Evolutionary conservation across 441 rosid genomes (phyloP), one percentile per base, ranked within the genome.

Genomic region (Brassica balearica): DNA sequence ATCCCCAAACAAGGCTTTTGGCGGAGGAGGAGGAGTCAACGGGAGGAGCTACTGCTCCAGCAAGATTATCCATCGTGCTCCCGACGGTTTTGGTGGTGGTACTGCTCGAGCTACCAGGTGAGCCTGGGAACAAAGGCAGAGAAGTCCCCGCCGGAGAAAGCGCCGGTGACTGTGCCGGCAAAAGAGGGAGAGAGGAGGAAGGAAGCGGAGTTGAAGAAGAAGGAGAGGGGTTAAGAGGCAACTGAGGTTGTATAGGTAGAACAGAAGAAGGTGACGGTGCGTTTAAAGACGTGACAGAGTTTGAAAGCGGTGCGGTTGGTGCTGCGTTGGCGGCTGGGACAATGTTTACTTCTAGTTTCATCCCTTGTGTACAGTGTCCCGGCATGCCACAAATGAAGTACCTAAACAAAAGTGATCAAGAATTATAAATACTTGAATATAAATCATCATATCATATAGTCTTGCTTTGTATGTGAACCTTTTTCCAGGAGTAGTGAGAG

Each of bases 321-420:
- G 76, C 72, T 9, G 87, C 36, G 69, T 62, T 67, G 65, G 91
- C 66, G 14, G 84, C 53, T 2, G 84, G 84, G 14, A 83, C 71
- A 11, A 86, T 79, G 82, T 87, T 82, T 27, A 88, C 79, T 68
- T 89, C 88, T 2, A 92, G 69, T 83, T 91, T 89, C 97, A 91
- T 92, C 25, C 97, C 96, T 60, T 41, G 77, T 53, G 17, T 27
- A 77, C 97, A 92, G 25, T 92, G 96, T 75, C 97, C 97, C 0
- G 82, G 61, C 56, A 77, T 79, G 29, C 90, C 89, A 64, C 97
- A 38, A 79, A 38, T 38, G 46, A 38, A 38, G 46, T 38, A 38
- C 46, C 46, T 38, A 38, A 38, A 38, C 46, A 36, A 7, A 36
- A 36, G 41, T 0, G 41, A 36, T 36, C 41, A 36, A 36, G 41